Conservation (phyloP, 2,329 filamentous ascomycete species). For the Diaporthe citriasiana region DNA sequence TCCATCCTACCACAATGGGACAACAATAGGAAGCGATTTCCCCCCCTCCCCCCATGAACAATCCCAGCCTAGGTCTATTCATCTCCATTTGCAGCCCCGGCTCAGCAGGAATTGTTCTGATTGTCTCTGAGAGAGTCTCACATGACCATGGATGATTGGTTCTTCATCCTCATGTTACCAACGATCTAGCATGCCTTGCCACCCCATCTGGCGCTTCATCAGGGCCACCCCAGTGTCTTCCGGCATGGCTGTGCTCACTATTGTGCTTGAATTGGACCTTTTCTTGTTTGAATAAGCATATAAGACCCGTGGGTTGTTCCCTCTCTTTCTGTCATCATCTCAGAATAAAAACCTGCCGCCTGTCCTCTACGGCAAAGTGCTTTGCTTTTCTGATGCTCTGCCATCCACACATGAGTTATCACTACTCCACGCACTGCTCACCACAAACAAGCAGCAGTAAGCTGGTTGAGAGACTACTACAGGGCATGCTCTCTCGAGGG, state of each 20-base stretch:
- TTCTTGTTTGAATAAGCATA: not conserved
- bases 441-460: not conserved
- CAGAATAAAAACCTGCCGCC: not conserved
- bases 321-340: not conserved
- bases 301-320: not conserved
- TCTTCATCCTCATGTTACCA: not conserved
- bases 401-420: not conserved
- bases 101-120: not conserved
- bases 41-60: slow-evolving; percentile 15
- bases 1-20: slow-evolving; percentile 36
- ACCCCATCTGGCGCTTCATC: not conserved
- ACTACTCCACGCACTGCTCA: not conserved
- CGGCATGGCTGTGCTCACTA: not conserved
- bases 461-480: not conserved
- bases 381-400: not conserved
- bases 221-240: not conserved
- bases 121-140: slow-evolving; percentile 28
- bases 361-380: not conserved
- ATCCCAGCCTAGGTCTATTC: slow-evolving; percentile 29
- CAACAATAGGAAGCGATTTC: slow-evolving; percentile 39
- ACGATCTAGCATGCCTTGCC: not conserved
- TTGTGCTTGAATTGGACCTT: slow-evolving; percentile 3
- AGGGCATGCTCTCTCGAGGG: not conserved
- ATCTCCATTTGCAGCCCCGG: slow-evolving; percentile 27
- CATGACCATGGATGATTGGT: slow-evolving; percentile 26